phyloP scores from a whole-genome alignment of 176 grass and related monocot genomes.

The Areca catechu region DNA sequence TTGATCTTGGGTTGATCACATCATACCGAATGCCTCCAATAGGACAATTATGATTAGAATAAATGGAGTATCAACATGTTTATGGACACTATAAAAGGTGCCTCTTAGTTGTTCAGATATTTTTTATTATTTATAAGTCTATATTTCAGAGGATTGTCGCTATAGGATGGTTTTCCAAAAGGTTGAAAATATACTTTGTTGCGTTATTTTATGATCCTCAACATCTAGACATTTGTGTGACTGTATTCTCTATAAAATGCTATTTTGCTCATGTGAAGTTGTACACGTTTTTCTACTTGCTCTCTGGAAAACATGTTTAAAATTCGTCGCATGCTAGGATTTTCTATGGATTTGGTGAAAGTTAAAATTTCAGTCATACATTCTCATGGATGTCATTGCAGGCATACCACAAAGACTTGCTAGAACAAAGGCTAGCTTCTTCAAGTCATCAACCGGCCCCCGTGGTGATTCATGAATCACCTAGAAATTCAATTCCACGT shows the following conservation, averaged over 20 bases:
- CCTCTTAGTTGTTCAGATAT: conserved; percentile 93
- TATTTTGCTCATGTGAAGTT: no score
- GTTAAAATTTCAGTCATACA: neutral
- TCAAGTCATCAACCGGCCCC: neutral
- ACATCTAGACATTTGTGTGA: no score
- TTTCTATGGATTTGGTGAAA: no score
- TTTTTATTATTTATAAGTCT: neutral
- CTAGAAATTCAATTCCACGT: no score
- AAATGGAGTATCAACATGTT: conserved; percentile 87
- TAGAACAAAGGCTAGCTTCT: neutral
- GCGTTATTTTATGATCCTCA: neutral
- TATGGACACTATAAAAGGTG: conserved; percentile 87
- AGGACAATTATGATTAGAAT: conserved; percentile 69
- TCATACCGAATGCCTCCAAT: no score
- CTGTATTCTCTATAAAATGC: no score
- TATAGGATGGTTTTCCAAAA: neutral
- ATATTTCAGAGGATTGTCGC: neutral
- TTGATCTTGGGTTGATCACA: no score
- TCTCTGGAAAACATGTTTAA: no score
- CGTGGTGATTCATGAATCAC: neutral
- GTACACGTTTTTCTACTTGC: no score
- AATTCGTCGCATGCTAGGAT: no score
- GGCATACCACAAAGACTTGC: conserved; percentile 14
- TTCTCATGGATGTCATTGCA: neutral
- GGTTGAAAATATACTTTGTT: neutral